These are phyloP conservation scores for Monosporascus sp. DNA, from an alignment of 2,329 filamentous ascomycete species.

Conservation along the genomic window DNA sequence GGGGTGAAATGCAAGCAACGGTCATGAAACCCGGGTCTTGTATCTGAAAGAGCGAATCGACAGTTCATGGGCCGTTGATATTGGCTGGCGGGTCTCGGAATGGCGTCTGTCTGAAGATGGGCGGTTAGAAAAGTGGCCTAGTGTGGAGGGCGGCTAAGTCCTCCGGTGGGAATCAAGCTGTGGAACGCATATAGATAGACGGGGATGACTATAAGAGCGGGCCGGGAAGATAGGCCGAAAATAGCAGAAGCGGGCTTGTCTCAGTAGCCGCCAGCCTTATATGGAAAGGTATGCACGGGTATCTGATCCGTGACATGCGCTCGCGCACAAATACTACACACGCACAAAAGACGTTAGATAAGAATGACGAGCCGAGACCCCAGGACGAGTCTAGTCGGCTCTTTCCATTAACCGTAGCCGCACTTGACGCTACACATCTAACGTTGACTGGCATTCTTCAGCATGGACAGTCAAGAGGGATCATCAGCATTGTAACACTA, in stretches of 20 bases:
- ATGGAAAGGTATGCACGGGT: conserved; percentile 6
- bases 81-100: conserved; percentile 41
- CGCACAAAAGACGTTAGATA: neutral
- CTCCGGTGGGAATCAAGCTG: neutral
- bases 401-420: neutral
- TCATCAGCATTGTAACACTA: neutral
- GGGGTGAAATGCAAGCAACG: conserved; percentile 25
- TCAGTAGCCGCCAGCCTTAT: conserved; percentile 32
- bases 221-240: conserved; percentile 21
- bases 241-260: conserved; percentile 23
- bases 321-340: conserved; percentile 7
- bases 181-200: neutral
- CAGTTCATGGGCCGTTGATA: conserved; percentile 38
- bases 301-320: conserved; percentile 8
- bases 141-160: conserved; percentile 28
- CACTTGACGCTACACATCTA: neutral
- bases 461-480: neutral
- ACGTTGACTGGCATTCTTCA: neutral
- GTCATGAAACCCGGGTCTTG: conserved; percentile 47
- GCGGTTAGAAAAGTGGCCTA: conserved; percentile 35
- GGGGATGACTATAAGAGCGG: conserved; percentile 6
- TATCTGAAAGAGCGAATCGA: conserved; percentile 42
- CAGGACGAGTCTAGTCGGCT: neutral
- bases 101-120: conserved; percentile 44
- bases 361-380: neutral